phyloP scores from a whole-genome alignment of 2,329 filamentous ascomycete genomes.

The Eutypa lata region DNA sequence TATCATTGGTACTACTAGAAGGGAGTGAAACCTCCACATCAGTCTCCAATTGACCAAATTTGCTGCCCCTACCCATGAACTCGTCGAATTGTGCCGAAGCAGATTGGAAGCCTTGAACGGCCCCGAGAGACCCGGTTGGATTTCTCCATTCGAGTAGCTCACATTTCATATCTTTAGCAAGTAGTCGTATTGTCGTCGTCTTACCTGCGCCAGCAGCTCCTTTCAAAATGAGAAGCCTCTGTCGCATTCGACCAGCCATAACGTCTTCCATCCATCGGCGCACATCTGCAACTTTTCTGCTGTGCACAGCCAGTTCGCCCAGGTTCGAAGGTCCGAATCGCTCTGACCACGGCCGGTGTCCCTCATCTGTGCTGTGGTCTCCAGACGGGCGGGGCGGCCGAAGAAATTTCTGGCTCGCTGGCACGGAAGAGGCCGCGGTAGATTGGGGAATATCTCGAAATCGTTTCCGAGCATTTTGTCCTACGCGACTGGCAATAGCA shows the following conservation, averaged over 20 bases:
- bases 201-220: constrained; percentile 91
- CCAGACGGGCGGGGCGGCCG: constrained; percentile 35
- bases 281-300: constrained; percentile 88
- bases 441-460: constrained; percentile 36
- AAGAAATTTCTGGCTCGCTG: constrained; percentile 51
- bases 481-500: constrained; percentile 51
- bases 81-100: constrained; percentile 84
- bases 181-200: constrained; percentile 77
- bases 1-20: constrained; percentile 2
- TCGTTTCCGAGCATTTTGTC: constrained; percentile 54
- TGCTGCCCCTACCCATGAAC: constrained; percentile 78
- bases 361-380: constrained; percentile 39
- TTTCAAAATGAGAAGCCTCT: constrained; percentile 80
- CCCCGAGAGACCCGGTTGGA: constrained; percentile 59
- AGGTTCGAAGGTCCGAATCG: constrained; percentile 72
- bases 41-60: constrained; percentile 68
- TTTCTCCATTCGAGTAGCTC: constrained; percentile 90
- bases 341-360: constrained; percentile 81
- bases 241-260: constrained; percentile 59
- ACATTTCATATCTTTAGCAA: constrained; percentile 74
- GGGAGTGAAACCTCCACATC: constrained; percentile 23
- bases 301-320: constrained; percentile 88
- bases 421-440: constrained; percentile 16
- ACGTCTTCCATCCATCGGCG: constrained; percentile 77
- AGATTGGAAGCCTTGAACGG: constrained; percentile 63